Evolutionary conservation across 345 rosid species (phyloP).

Genomic region (Corymbia maculata): DNA sequence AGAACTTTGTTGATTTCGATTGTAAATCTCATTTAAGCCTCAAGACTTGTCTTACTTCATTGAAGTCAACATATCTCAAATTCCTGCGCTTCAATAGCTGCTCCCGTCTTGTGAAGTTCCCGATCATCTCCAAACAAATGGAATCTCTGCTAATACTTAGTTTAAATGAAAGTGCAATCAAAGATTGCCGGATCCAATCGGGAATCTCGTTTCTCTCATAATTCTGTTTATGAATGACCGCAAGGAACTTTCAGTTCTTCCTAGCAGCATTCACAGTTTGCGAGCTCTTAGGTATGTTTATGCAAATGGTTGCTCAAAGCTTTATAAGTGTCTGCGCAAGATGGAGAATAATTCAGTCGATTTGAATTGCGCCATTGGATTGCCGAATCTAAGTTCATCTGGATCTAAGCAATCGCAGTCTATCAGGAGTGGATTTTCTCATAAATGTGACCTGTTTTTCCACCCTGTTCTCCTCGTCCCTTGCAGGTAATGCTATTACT

Average conservation of each 20-base stretch:
- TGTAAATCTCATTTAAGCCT: too few relatives aligned
- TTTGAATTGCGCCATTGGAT: not conserved
- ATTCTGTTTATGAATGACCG: not conserved
- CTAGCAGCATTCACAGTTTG: conserved; percentile 4
- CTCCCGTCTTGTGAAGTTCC: not conserved
- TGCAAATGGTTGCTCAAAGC: conserved; percentile 9
- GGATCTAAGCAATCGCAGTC: not conserved
- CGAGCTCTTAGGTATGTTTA: not conserved
- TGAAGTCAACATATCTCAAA: too few relatives aligned
- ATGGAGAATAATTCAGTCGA: not conserved
- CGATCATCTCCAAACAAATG: too few relatives aligned
- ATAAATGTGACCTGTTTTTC: not conserved
- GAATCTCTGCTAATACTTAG: too few relatives aligned
- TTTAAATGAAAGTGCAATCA: not conserved
- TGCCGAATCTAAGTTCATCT: not conserved
- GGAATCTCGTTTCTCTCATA: not conserved
- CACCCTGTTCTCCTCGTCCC: not conserved
- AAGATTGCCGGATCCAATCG: conserved; percentile 13
- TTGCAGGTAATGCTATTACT: not conserved
- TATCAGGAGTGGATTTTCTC: not conserved
- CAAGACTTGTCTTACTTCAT: too few relatives aligned
- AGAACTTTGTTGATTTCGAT: not conserved
- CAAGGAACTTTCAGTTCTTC: conserved; percentile 4
- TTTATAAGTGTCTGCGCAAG: not conserved
- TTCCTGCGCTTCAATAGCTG: too few relatives aligned